These are phyloP conservation scores for Quercus tomentella DNA, from an alignment of 331 rosid genomes.

Conservation along the genomic window DNA sequence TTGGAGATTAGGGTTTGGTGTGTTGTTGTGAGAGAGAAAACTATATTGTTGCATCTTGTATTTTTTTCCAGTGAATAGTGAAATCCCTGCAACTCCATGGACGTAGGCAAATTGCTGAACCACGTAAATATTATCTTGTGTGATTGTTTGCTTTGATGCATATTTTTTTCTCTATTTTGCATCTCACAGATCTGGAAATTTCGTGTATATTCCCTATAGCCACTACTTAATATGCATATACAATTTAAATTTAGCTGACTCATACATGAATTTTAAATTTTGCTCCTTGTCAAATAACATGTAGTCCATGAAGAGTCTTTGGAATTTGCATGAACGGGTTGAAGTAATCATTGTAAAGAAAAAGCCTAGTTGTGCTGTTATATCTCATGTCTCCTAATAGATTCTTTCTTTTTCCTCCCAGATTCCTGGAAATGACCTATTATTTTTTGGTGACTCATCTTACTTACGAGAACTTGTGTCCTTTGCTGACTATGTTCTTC, in stretches of 20 bases:
- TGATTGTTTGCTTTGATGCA: too few relatives aligned
- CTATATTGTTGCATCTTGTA: too few relatives aligned
- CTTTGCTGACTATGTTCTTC: slow-evolving; percentile 55
- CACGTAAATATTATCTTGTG: too few relatives aligned
- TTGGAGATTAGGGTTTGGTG: too few relatives aligned
- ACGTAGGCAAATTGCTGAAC: too few relatives aligned
- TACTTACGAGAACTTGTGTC: slow-evolving; percentile 65
- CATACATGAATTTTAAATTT: neutral
- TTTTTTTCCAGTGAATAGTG: too few relatives aligned
- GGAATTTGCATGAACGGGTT: slow-evolving; percentile 2
- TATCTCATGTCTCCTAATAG: slow-evolving; percentile 1
- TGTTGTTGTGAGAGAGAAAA: too few relatives aligned
- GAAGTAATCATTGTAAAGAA: slow-evolving; percentile 8
- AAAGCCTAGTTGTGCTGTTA: neutral
- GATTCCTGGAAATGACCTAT: slow-evolving; percentile 58
- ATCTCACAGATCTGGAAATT: too few relatives aligned
- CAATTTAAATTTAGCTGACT: neutral
- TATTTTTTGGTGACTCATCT: slow-evolving; percentile 58
- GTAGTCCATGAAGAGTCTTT: neutral
- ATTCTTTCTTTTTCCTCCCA: slow-evolving; percentile 22
- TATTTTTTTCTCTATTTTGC: too few relatives aligned
- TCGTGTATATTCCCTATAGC: too few relatives aligned
- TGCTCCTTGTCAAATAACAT: neutral
- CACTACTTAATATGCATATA: neutral
- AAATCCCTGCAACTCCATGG: too few relatives aligned